Evolutionary conservation across 2,329 filamentous ascomycete species (phyloP).

Genomic region (Cordyceps javanica): DNA sequence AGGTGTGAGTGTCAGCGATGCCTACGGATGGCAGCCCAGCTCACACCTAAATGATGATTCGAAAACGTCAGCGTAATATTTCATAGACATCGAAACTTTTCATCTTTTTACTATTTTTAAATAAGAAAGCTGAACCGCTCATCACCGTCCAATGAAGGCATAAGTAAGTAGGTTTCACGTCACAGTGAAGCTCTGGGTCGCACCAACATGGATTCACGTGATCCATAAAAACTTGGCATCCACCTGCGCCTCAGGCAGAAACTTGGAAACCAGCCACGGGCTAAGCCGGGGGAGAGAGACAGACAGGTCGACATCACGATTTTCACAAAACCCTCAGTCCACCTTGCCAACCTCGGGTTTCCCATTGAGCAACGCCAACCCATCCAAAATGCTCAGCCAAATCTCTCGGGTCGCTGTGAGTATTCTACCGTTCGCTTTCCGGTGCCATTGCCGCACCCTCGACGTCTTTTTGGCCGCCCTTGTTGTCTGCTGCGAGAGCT

Average conservation of each 20-base stretch:
- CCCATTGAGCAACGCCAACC: slow-evolving; percentile 43
- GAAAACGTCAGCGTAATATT: no score
- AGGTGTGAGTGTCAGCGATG: background rate
- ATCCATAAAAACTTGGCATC: background rate
- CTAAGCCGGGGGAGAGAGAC: slow-evolving; percentile 11
- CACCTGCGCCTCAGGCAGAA: slow-evolving; percentile 13
- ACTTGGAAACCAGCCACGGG: slow-evolving; percentile 11
- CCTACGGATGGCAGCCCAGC: no score
- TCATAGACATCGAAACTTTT: no score
- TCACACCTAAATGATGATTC: no score
- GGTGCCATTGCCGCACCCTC: background rate
- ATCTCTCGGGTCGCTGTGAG: slow-evolving; percentile 51
- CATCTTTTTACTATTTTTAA: no score
- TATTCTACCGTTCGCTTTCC: slow-evolving; percentile 16
- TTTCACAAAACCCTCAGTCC: slow-evolving; percentile 40
- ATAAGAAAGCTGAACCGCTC: no score
- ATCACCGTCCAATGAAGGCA: no score
- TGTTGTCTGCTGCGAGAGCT: slow-evolving; percentile 1
- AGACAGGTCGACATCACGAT: slow-evolving; percentile 30
- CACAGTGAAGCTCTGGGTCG: background rate
- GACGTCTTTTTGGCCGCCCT: background rate
- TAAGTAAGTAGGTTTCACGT: no score
- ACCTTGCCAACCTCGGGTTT: slow-evolving; percentile 26
- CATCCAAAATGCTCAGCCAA: slow-evolving; percentile 50
- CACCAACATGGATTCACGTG: slow-evolving; percentile 1